Conservation (phyloP, 305 asterid genomes). For the Rubia balearica region DNA sequence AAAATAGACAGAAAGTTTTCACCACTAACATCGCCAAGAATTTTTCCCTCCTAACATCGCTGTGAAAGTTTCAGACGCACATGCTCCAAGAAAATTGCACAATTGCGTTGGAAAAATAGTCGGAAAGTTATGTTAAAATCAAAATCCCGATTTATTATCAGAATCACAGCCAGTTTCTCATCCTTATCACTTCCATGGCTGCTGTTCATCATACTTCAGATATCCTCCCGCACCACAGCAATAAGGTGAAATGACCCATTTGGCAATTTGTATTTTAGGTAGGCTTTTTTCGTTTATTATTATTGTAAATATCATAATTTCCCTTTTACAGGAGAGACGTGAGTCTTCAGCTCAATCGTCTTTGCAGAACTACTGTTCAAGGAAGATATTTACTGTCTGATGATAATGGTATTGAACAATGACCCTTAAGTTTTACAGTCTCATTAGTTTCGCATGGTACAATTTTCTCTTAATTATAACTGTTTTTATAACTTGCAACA, state of each 20-base stretch:
- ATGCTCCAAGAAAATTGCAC: neutral
- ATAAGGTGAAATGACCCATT: constrained; percentile 11
- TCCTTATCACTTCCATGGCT: neutral
- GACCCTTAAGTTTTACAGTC: neutral
- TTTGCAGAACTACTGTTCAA: constrained; percentile 73
- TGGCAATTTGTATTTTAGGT: neutral
- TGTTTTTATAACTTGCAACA: neutral
- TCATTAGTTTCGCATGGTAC: neutral
- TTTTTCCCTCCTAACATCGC: neutral
- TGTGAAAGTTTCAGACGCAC: neutral
- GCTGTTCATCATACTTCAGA: constrained; percentile 9
- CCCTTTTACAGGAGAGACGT: constrained; percentile 49
- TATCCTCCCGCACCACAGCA: neutral
- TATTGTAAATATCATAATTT: neutral
- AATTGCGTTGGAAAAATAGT: neutral
- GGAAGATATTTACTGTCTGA: constrained; percentile 75
- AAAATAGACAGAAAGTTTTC: neutral
- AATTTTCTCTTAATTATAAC: too few species aligned
- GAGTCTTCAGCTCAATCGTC: constrained; percentile 34
- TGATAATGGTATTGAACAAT: constrained; percentile 49
- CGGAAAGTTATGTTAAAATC: neutral
- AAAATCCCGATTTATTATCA: neutral
- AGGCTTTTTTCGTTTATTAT: neutral
- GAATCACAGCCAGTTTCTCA: neutral
- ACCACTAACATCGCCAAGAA: neutral